Evolutionary conservation across 2,329 filamentous ascomycete genomes (phyloP).

Genomic region (Alternaria triticina): DNA sequence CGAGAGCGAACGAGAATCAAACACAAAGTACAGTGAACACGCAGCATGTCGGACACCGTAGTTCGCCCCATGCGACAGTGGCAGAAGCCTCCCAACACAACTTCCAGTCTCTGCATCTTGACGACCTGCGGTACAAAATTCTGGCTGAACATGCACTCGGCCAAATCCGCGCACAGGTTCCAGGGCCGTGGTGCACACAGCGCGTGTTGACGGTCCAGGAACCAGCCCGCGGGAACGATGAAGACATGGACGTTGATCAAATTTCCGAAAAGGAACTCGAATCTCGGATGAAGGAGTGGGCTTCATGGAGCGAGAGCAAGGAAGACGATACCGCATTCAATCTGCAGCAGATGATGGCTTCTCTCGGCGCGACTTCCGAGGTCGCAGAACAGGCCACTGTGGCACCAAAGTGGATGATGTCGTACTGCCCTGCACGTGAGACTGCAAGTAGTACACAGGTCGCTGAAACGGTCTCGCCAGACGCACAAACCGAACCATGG

Average conservation of each 20-base stretch:
- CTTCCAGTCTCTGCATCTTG: constrained; percentile 8
- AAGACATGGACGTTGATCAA: constrained; percentile 25
- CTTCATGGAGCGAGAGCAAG: constrained; percentile 27
- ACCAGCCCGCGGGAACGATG: constrained; percentile 17
- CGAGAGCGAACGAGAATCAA: constrained; percentile 52
- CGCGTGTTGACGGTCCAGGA: constrained; percentile 31
- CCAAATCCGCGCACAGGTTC: constrained; percentile 36
- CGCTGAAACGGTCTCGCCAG: constrained; percentile 8
- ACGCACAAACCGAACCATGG: constrained; percentile 30
- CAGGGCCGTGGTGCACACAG: constrained; percentile 33
- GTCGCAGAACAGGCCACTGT: constrained; percentile 24
- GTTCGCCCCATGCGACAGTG: not conserved
- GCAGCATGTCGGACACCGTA: constrained; percentile 38
- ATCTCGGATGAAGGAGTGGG: constrained; percentile 38
- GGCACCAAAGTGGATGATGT: constrained; percentile 35
- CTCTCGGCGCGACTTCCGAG: constrained; percentile 32
- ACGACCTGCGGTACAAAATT: constrained; percentile 33
- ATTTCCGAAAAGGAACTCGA: constrained; percentile 38
- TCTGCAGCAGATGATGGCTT: constrained; percentile 46
- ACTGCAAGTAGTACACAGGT: constrained; percentile 11
- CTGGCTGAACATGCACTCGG: constrained; percentile 50
- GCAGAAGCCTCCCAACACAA: not conserved
- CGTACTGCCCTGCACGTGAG: constrained; percentile 29
- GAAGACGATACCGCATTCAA: constrained; percentile 34
- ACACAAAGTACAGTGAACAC: constrained; percentile 33